These are phyloP conservation scores for Keqinozyma sinolaborantium DNA, from an alignment of 1,139 yeast genomes.

Conservation along the genomic window DNA sequence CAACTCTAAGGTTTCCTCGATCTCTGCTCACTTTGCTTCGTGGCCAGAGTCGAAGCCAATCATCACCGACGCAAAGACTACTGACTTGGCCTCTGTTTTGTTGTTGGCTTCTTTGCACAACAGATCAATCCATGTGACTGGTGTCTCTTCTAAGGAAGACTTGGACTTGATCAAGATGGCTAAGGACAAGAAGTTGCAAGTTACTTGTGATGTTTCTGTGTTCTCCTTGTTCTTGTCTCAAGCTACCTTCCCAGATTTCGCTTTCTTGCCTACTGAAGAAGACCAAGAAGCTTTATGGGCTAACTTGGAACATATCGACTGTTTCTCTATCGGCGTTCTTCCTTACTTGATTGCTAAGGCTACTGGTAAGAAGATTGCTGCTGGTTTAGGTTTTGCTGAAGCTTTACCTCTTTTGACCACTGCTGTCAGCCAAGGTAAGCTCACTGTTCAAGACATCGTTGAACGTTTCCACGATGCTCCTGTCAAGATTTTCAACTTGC, in stretches of 20 bases:
- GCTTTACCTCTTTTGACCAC: constrained; percentile 77
- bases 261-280: constrained; percentile 71
- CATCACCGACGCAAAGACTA: constrained; percentile 87
- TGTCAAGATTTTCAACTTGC: constrained; percentile 74
- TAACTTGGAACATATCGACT: constrained; percentile 68
- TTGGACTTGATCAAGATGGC: constrained; percentile 82
- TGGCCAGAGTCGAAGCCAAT: constrained; percentile 90
- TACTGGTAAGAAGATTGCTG: constrained; percentile 52
- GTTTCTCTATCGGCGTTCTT: constrained; percentile 80
- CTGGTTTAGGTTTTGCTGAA: constrained; percentile 79
- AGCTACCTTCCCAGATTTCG: constrained; percentile 58
- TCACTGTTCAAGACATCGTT: constrained; percentile 71
- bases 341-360: constrained; percentile 73
- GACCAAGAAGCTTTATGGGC: constrained; percentile 87
- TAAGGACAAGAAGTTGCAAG: constrained; percentile 74
- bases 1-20: constrained; percentile 66
- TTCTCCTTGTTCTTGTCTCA: constrained; percentile 74
- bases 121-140: constrained; percentile 86
- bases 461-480: constrained; percentile 81
- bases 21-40: constrained; percentile 72
- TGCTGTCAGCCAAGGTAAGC: constrained; percentile 72
- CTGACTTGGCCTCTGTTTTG: constrained; percentile 87
- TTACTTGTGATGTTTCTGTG: constrained; percentile 88
- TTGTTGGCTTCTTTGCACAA: constrained; percentile 85
- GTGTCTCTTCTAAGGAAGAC: constrained; percentile 79